Percentiles rank a stretch among this genome's conserved stretches.
Evolutionary conservation across 2,329 filamentous ascomycete genomes (phyloP).

Genomic region (Calonectria henricotiae): DNA sequence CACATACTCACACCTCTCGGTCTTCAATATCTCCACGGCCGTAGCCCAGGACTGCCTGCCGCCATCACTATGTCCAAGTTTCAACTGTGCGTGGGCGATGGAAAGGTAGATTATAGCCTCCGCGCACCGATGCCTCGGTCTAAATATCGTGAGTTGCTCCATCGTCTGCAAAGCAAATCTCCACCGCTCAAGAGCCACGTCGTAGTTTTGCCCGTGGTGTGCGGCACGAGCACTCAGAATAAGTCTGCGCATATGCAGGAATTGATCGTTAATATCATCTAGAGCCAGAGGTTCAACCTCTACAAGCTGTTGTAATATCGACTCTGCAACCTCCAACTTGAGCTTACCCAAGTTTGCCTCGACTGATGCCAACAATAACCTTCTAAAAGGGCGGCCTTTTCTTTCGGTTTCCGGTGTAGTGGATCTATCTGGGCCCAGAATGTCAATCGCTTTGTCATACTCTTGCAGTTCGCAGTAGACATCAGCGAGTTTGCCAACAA

Average conservation of each 20-base stretch:
- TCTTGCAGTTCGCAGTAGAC: constrained; percentile 50
- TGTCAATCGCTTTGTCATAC: constrained; percentile 39
- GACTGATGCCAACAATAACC: constrained; percentile 46
- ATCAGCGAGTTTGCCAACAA: constrained; percentile 50
- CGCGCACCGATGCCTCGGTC: constrained; percentile 47
- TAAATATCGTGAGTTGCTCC: constrained; percentile 46
- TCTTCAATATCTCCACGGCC: constrained; percentile 47
- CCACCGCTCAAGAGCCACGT: constrained; percentile 48
- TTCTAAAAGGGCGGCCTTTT: constrained; percentile 40
- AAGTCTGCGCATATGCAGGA: constrained; percentile 54
- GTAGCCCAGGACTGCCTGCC: constrained; percentile 49
- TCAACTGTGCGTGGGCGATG: constrained; percentile 52
- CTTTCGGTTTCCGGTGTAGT: constrained; percentile 31
- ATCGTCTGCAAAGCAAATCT: constrained; percentile 42
- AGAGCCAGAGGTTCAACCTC: constrained; percentile 46
- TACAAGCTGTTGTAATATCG: constrained; percentile 39
- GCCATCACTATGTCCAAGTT: constrained; percentile 36
- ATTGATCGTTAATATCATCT: constrained; percentile 55
- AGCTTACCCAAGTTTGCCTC: constrained; percentile 51
- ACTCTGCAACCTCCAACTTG: constrained; percentile 35
- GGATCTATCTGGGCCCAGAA: constrained; percentile 45
- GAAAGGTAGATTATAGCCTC: constrained; percentile 53
- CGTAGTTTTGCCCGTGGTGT: constrained; percentile 40
- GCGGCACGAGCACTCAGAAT: constrained; percentile 49
- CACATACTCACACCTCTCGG: constrained; percentile 54